Evolutionary conservation across 1,284 basidiomycete species (phyloP).

Genomic region (Mycena citricolor): DNA sequence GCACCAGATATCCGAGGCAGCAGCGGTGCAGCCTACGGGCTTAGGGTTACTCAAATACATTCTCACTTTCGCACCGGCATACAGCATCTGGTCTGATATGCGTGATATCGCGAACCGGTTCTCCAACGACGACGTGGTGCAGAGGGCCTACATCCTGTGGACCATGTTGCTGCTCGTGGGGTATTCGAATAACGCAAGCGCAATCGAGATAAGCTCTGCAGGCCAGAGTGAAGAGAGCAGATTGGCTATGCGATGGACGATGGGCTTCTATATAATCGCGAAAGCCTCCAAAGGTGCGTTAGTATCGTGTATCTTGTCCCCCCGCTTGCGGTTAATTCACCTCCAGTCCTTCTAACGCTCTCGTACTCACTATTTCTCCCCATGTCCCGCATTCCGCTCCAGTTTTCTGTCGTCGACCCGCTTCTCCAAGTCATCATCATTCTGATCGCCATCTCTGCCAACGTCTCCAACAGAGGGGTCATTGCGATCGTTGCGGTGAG

Average conservation of each 20-base stretch:
- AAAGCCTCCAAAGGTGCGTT: conserved; percentile 27
- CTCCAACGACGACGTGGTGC: conserved; percentile 31
- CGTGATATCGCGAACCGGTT: conserved; percentile 33
- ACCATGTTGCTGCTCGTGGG: conserved; percentile 36
- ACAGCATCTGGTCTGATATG: conserved; percentile 37
- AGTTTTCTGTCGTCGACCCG: conserved; percentile 3
- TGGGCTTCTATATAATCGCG: conserved; percentile 32
- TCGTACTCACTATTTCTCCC: conserved; percentile 32
- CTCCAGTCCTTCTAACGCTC: conserved; percentile 23
- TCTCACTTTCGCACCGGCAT: conserved; percentile 34
- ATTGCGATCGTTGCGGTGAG: conserved; percentile 13
- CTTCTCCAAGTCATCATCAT: conserved; percentile 15
- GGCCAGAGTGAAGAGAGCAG: not conserved
- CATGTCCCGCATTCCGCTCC: conserved; percentile 26
- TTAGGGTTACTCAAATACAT: conserved; percentile 25
- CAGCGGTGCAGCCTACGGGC: conserved; percentile 26
- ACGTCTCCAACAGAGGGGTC: conserved; percentile 11
- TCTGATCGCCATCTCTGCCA: conserved; percentile 32
- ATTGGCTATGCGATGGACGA: conserved; percentile 18
- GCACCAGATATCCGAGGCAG: conserved; percentile 38
- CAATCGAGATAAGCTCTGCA: conserved; percentile 28
- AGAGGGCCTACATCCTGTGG: conserved; percentile 35
- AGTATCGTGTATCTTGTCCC: conserved; percentile 14
- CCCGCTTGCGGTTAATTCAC: conserved; percentile 13
- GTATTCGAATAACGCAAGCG: conserved; percentile 37